These are phyloP conservation scores for Cystobasidiaceae sp. DNA, from an alignment of 1,284 basidiomycete genomes.

Conservation along the genomic window DNA sequence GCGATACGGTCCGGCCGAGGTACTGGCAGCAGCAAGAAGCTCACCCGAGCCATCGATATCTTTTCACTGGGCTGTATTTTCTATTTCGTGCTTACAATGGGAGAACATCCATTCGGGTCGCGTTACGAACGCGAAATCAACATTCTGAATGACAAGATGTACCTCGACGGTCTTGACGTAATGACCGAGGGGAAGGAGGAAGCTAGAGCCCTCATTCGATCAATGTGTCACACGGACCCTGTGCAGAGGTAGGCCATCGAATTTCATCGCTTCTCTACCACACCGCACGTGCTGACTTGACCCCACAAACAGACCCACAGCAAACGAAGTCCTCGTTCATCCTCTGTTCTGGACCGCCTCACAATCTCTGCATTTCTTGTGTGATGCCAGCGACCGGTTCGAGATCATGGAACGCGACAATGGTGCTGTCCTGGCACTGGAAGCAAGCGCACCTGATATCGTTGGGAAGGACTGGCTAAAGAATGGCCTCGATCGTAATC, in stretches of 20 bases:
- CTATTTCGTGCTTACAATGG: constrained; percentile 81
- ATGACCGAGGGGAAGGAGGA: constrained; percentile 72
- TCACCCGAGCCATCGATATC: constrained; percentile 90
- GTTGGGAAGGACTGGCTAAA: constrained; percentile 76
- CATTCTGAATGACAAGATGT: constrained; percentile 72
- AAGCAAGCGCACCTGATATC: constrained; percentile 61
- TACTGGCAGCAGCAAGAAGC: constrained; percentile 54
- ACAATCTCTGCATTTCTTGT: constrained; percentile 81
- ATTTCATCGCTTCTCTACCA: neutral
- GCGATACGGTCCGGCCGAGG: constrained; percentile 28
- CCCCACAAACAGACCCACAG: constrained; percentile 64
- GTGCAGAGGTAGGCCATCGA: constrained; percentile 57
- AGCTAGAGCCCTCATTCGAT: constrained; percentile 67
- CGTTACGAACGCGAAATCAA: constrained; percentile 86
- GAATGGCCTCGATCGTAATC: constrained; percentile 70
- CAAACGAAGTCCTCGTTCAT: constrained; percentile 76
- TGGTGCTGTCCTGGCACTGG: constrained; percentile 69
- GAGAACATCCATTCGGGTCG: constrained; percentile 84
- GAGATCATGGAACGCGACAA: constrained; percentile 95
- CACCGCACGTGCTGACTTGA: neutral
- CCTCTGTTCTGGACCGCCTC: constrained; percentile 95
- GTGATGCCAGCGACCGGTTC: constrained; percentile 94
- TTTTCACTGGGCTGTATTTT: constrained; percentile 90
- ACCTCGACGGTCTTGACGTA: constrained; percentile 64
- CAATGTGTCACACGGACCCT: constrained; percentile 73